Conservation (phyloP, 1,284 basidiomycete species). For the Porodaedalea pini region DNA sequence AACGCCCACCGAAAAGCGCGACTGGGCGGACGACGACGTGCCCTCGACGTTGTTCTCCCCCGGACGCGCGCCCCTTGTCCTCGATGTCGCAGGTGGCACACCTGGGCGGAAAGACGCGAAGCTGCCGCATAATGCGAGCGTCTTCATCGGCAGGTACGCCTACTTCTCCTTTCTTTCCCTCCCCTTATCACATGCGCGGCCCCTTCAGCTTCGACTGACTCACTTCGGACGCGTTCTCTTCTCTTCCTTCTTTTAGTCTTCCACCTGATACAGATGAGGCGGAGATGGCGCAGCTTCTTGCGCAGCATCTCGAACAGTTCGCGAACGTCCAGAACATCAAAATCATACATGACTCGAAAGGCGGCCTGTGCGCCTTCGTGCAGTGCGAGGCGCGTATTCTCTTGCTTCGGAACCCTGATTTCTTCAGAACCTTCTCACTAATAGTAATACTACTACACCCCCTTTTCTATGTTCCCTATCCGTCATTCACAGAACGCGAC, state of each 20-base stretch:
- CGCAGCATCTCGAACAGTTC: constrained; percentile 60
- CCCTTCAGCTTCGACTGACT: not conserved
- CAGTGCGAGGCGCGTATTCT: constrained; percentile 64
- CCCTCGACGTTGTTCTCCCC: constrained; percentile 26
- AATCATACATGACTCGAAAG: constrained; percentile 69
- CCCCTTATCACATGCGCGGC: constrained; percentile 6
- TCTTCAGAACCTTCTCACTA: constrained; percentile 33
- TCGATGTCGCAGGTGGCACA: constrained; percentile 8
- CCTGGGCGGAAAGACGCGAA: constrained; percentile 36
- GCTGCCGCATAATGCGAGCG: constrained; percentile 66
- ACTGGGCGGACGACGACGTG: constrained; percentile 27
- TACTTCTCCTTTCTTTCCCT: constrained; percentile 15
- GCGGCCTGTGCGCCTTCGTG: constrained; percentile 74
- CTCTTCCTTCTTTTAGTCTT: constrained; percentile 43
- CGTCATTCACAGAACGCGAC: constrained; percentile 46
- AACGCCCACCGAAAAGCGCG: constrained; percentile 8
- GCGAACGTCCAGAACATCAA: constrained; percentile 65
- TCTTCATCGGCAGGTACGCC: constrained; percentile 73
- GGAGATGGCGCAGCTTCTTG: constrained; percentile 56
- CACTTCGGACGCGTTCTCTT: not conserved
- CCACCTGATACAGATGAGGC: constrained; percentile 61
- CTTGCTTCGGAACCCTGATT: constrained; percentile 34
- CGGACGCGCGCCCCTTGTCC: not conserved
- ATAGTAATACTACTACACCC: not conserved
- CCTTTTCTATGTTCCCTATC: constrained; percentile 10